Percentiles rank a stretch among this genome's conserved stretches.
These are phyloP conservation scores for Artomyces pyxidatus DNA, from an alignment of 768 basidiomycete genomes.

Conservation along the genomic window DNA sequence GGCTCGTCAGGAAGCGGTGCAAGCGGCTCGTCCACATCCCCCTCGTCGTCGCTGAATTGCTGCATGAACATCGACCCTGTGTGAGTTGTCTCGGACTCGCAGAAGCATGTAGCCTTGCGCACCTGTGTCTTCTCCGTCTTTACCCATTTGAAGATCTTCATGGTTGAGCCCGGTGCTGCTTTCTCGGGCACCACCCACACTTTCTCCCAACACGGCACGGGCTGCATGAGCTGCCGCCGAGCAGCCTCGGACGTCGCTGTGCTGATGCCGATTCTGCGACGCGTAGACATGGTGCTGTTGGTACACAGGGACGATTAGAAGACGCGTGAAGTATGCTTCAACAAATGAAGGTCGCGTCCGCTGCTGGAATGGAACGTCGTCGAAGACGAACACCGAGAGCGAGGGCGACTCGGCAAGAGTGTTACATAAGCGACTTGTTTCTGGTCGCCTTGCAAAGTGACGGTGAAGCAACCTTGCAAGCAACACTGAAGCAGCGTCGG, in stretches of 20 bases:
- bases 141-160: slow-evolving; percentile 72
- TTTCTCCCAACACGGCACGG: slow-evolving; percentile 84
- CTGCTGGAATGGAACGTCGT: too few relatives aligned
- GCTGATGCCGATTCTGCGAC: slow-evolving; percentile 71
- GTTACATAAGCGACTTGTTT: too few relatives aligned
- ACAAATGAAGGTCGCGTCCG: too few relatives aligned
- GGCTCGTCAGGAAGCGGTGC: slow-evolving; percentile 74
- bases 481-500: background rate
- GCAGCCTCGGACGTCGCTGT: slow-evolving; percentile 73
- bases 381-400: too few relatives aligned
- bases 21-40: slow-evolving; percentile 68
- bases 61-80: slow-evolving; percentile 21
- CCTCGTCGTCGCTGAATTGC: slow-evolving; percentile 89
- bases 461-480: too few relatives aligned
- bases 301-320: background rate
- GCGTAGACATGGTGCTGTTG: slow-evolving; percentile 47
- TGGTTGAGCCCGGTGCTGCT: slow-evolving; percentile 42
- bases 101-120: slow-evolving; percentile 14
- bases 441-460: too few relatives aligned
- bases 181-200: slow-evolving; percentile 57
- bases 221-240: slow-evolving; percentile 80
- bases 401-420: too few relatives aligned
- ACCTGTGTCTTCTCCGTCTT: slow-evolving; percentile 77
- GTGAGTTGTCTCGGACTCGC: background rate
- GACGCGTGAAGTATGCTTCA: too few relatives aligned